Conservation (phyloP, 768 basidiomycete genomes). For the Cystofilobasidium bisporidii region DNA sequence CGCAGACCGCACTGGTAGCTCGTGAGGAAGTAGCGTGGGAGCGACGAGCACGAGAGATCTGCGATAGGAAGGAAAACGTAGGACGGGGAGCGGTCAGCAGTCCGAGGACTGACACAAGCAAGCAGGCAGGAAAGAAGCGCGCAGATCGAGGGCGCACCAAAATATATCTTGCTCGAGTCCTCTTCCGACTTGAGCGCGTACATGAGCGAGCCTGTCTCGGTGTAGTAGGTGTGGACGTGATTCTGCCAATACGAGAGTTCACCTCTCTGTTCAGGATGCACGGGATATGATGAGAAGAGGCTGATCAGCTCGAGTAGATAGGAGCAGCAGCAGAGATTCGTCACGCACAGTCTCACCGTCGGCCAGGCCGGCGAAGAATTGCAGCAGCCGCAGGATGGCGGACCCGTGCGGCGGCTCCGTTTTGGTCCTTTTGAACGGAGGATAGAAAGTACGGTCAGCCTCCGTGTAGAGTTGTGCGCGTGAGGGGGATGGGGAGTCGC, state of each 20-base stretch:
- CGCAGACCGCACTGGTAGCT: slow-evolving; percentile 23
- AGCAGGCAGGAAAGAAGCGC: no score
- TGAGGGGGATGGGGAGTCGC: no score
- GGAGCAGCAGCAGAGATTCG: no score
- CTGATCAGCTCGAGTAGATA: no score
- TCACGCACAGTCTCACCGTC: slow-evolving; percentile 25
- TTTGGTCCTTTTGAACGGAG: neutral
- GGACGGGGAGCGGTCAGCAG: no score
- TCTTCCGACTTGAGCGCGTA: slow-evolving; percentile 6
- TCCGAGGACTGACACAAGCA: no score
- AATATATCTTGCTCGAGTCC: slow-evolving; percentile 4
- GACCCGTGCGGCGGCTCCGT: slow-evolving; percentile 15
- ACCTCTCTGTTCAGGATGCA: slow-evolving; percentile 5
- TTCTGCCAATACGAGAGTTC: slow-evolving; percentile 22
- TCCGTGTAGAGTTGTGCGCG: no score
- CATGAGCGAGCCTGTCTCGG: slow-evolving; percentile 6
- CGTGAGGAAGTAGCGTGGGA: slow-evolving; percentile 27
- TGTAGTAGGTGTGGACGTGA: slow-evolving; percentile 21
- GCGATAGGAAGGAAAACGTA: neutral
- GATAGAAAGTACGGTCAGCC: no score
- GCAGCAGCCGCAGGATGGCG: slow-evolving; percentile 24
- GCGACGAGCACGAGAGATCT: slow-evolving; percentile 16
- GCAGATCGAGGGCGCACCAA: slow-evolving; percentile 14
- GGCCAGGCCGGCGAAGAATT: slow-evolving; percentile 23
- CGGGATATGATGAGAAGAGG: no score